These are phyloP conservation scores for Gliomastix tumulicola DNA, from an alignment of 2,329 filamentous ascomycete species.

Conservation along the genomic window DNA sequence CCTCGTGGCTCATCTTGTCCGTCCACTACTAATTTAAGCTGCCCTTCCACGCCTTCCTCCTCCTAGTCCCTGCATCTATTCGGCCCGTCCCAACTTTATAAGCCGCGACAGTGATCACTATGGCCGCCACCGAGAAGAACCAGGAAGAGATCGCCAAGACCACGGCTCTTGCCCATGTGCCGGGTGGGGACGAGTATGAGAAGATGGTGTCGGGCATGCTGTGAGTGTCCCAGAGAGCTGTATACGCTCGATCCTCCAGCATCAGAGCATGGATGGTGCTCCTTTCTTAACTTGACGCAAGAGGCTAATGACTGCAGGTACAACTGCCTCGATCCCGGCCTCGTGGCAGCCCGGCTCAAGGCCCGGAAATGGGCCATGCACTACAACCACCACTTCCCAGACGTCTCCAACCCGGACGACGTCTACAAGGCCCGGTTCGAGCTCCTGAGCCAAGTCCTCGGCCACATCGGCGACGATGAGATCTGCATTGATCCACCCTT, in stretches of 20 bases:
- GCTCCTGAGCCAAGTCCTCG: slow-evolving; percentile 39
- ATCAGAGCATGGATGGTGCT: not conserved
- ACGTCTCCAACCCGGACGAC: slow-evolving; percentile 32
- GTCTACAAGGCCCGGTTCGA: slow-evolving; percentile 25
- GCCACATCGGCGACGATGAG: slow-evolving; percentile 36
- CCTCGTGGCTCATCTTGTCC: no score
- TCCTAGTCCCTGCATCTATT: no score
- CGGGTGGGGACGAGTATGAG: slow-evolving; percentile 54
- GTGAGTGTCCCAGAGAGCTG: no score
- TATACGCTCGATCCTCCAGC: not conserved
- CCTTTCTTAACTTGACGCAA: not conserved
- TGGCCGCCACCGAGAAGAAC: slow-evolving; percentile 3
- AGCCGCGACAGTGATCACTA: no score
- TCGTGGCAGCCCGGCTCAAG: slow-evolving; percentile 41
- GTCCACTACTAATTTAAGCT: no score
- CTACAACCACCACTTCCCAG: slow-evolving; percentile 51
- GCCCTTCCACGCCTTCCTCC: no score
- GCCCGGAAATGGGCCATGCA: slow-evolving; percentile 47
- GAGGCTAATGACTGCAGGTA: slow-evolving; percentile 31
- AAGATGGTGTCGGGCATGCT: slow-evolving; percentile 59
- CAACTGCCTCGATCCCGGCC: slow-evolving; percentile 37
- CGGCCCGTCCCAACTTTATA: no score
- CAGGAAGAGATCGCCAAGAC: slow-evolving; percentile 16
- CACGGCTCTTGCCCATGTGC: slow-evolving; percentile 40
- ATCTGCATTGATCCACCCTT: slow-evolving; percentile 51